A percentile compares a stretch with the other conserved stretches of the same genome.
Evolutionary conservation across 106 monocot species (phyloP).

Genomic region (Apostasia ramifera): DNA sequence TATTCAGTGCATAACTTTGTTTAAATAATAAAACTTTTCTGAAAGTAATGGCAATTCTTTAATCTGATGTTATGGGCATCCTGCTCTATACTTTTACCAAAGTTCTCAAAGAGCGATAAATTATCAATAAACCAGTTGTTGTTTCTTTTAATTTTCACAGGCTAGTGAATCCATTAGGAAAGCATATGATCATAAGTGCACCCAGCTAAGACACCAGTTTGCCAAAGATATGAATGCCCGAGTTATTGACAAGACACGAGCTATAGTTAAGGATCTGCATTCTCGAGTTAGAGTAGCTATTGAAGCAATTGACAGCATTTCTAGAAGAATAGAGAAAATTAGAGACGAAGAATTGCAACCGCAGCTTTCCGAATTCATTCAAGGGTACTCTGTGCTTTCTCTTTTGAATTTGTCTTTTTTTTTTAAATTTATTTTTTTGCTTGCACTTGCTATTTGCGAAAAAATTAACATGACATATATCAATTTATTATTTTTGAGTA

Average conservation of each 20-base stretch:
- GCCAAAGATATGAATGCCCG: conserved; percentile 54
- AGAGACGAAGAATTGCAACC: conserved; percentile 87
- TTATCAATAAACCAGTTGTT: neutral
- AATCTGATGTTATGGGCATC: too few relatives aligned
- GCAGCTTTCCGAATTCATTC: conserved; percentile 76
- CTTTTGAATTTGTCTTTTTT: neutral
- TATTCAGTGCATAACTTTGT: too few relatives aligned
- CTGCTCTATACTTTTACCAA: too few relatives aligned
- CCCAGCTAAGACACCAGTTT: conserved; percentile 62
- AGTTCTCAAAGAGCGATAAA: neutral
- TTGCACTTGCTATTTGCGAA: too few relatives aligned
- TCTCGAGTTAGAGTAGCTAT: conserved; percentile 68
- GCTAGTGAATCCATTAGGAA: conserved; percentile 67
- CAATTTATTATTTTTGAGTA: too few relatives aligned
- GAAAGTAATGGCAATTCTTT: too few relatives aligned
- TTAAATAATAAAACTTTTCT: too few relatives aligned
- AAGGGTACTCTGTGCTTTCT: conserved; percentile 40
- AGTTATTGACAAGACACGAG: conserved; percentile 80
- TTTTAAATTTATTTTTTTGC: neutral
- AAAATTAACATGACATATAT: too few relatives aligned
- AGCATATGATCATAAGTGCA: conserved; percentile 75
- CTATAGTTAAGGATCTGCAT: conserved; percentile 77
- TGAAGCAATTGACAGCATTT: conserved; percentile 77
- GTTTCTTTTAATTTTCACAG: conserved; percentile 21
- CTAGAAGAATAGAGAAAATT: conserved; percentile 77